A percentile compares a stretch with the other conserved stretches of the same genome.
Conservation (phyloP, 306 rosid species). For the Cicer arietinum region DNA sequence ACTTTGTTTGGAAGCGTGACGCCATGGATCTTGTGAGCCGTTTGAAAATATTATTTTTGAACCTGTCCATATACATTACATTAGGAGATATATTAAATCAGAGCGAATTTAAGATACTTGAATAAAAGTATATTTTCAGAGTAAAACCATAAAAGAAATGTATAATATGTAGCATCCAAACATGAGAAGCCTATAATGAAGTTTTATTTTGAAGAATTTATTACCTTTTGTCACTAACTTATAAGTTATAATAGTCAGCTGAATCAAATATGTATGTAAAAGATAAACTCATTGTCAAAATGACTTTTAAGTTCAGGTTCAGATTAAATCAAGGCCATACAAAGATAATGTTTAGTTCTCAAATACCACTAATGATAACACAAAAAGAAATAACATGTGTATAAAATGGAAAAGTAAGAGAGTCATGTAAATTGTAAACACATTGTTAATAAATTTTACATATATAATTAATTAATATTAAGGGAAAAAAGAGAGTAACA, state of each 20-base stretch:
- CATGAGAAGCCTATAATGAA: constrained; percentile 26
- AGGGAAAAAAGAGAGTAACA: background rate
- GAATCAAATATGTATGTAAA: background rate
- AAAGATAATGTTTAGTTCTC: constrained; percentile 15
- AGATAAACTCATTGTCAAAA: background rate
- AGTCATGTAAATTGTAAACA: background rate
- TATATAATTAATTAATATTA: background rate
- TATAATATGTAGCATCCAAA: constrained; percentile 5
- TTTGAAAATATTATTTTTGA: constrained; percentile 85
- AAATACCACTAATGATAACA: constrained; percentile 4
- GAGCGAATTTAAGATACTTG: constrained; percentile 16
- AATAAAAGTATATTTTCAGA: constrained; percentile 8
- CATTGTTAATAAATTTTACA: constrained; percentile 20
- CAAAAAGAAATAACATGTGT: background rate
- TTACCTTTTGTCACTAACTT: background rate
- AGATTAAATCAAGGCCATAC: constrained; percentile 5
- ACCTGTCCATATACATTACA: constrained; percentile 60
- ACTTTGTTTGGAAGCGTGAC: constrained; percentile 86
- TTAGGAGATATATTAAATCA: constrained; percentile 35
- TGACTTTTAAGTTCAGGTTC: constrained; percentile 22
- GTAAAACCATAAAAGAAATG: constrained; percentile 30
- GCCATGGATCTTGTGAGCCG: constrained; percentile 99
- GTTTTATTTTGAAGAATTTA: constrained; percentile 8
- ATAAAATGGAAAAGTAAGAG: constrained; percentile 6
- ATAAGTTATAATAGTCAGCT: constrained; percentile 3